Base-by-base conservation (phyloP, 768 basidiomycete species). In the Lentinula raphanica region DNA sequence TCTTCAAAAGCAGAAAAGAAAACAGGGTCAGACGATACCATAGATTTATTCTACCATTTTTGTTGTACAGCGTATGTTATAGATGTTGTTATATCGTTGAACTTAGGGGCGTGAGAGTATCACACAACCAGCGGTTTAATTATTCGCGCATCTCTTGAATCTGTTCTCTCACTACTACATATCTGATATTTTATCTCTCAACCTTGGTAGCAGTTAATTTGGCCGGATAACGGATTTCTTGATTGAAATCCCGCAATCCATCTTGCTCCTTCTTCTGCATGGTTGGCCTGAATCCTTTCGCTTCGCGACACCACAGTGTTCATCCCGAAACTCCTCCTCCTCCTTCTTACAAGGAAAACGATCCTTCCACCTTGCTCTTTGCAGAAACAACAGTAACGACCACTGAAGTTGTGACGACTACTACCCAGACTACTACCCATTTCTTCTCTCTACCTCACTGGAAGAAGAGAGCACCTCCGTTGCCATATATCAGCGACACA, bases 361-460 rank as follows among this genome's bases (percentile, higher is more conserved):
- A 63, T 29, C 59, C 65, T 59, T 59, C 73, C 35, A 70, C 76
- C 31, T 66, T 75, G 49, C 58, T 78, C 25, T 65, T 79, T 32
- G 65, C 78, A 48, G 78, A 77, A 65, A 79, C 73, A 36, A 79
- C 78, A 27, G 79, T 79, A 50, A 80, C 79, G 27, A 78, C 74
- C 28, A 80, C 78, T 21, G 73, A 75, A 61, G 69, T 71, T 38
- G 71, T 76, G n/a, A 75, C 77, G 7, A 78, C 80, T 28, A 74
- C 76, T 23, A 77, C 79, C 12, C 73, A 75, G 51, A 77, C 79
- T 12, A 74, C 80, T 12, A 79, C 82, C 23, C 84, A 83, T 69
- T 83, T 88, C 71, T 83, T 89, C 69, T 84, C 87, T 23, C 69
- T 86, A 25, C 83, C 86, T 15, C 75, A 78, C 60, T 87, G 86